Conservation (phyloP, 495 filamentous ascomycete genomes). For the Aspergillus saccharolyticus region DNA sequence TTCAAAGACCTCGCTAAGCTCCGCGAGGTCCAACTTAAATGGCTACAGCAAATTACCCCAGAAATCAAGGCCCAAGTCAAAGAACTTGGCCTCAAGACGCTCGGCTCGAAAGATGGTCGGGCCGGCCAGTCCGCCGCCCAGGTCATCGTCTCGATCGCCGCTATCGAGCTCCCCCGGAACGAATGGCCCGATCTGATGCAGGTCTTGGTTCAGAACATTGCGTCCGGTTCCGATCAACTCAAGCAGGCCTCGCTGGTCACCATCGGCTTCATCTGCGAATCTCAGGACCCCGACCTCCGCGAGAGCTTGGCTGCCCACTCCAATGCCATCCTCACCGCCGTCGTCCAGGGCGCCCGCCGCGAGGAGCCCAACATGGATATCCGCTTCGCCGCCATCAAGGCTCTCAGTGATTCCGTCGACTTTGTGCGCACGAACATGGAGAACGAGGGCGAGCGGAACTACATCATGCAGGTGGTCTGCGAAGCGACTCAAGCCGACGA, state of each 20-base stretch:
- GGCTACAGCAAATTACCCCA: conserved; percentile 72
- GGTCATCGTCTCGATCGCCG: conserved; percentile 89
- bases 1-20: conserved; percentile 83
- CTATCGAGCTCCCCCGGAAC: conserved; percentile 86
- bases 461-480: conserved; percentile 99
- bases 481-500: conserved; percentile 94
- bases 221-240: conserved; percentile 72
- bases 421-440: conserved; percentile 98
- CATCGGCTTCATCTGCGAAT: conserved; percentile 97
- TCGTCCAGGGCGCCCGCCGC: conserved; percentile 94
- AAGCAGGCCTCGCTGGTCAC: conserved; percentile 92
- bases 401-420: conserved; percentile 93
- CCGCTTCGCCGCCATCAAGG: conserved; percentile 83
- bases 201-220: conserved; percentile 84
- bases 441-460: conserved; percentile 97
- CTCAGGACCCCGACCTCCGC: conserved; percentile 80
- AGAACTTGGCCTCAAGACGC: conserved; percentile 77
- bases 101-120: conserved; percentile 67
- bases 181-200: conserved; percentile 96
- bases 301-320: conserved; percentile 78
- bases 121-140: conserved; percentile 87
- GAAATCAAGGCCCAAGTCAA: conserved; percentile 82
- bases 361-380: conserved; percentile 90
- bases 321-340: conserved; percentile 95
- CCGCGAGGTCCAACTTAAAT: conserved; percentile 83